Evolutionary conservation across 169 alveolate species (phyloP), one percentile per base, ranked within the genome.

Genomic region (Theileria sp.): DNA sequence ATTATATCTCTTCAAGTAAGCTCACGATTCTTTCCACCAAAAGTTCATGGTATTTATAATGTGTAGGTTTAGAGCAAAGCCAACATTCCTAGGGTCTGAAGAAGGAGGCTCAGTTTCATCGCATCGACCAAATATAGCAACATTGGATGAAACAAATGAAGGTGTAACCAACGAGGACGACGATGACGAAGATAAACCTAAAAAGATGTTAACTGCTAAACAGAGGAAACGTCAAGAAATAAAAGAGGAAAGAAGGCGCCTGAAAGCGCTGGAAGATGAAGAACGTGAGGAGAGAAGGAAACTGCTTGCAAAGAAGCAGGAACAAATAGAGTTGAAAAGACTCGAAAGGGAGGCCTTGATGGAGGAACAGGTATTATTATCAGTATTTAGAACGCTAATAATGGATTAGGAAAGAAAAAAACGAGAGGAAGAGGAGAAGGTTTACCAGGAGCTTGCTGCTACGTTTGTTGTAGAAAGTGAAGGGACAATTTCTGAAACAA

Each of bases 231-330:
- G 77, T 34, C 84, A 44, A 44, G 85, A 79, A 36, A 25, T 78
- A 21, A 85, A 85, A 66, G 80, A 85, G 61, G 91, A 78, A 21
- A 74, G 50, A 44, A 77, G 72, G 44, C 65, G 78, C 10, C 68
- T 62, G 66, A 38, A 66, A 36, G 80, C 74, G 8, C 38, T 78
- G 13, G 25, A 28, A 25, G 84, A 78, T 21, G 91, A 85, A 36
- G 87, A 79, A 51, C 79, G 80, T 34, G 71, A 78, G 66, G 91
- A 85, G 62, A 85, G 66, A 62, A 81, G 73, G 26, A 38, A 77
- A 36, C 36, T 28, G 67, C 44, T 34, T 30, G 72, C 76, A 23
- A 74, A 65, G 58, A 54, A 62, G 9, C 75, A 79, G 32, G 87
- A 85, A 5, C 17, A 25, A 17, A 30, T 50, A 34, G 75, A 85